Evolutionary conservation across 1,284 basidiomycete species (phyloP).

Genomic region (Acaromyces ingoldii): DNA sequence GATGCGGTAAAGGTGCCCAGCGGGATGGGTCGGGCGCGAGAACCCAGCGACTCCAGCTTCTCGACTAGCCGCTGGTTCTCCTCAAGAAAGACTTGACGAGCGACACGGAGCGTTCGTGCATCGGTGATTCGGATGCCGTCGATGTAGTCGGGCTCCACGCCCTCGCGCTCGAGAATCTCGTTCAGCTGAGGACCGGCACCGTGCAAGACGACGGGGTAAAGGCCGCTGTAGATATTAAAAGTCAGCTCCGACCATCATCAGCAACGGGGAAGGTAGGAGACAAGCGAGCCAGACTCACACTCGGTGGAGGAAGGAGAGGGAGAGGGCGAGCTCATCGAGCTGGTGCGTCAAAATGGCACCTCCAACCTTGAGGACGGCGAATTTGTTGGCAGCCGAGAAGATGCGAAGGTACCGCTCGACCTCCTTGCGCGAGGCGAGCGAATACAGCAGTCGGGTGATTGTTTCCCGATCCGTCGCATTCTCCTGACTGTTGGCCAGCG

Average conservation of each 20-base stretch:
- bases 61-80: conserved; percentile 50
- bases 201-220: conserved; percentile 50
- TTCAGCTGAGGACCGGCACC: conserved; percentile 51
- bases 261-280: no score
- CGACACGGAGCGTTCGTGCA: conserved; percentile 48
- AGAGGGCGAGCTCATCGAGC: conserved; percentile 50
- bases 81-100: conserved; percentile 49
- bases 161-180: conserved; percentile 50
- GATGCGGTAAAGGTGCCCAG: conserved; percentile 48
- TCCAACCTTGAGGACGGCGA: conserved; percentile 51
- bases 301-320: conserved; percentile 50
- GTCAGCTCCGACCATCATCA: no score
- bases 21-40: conserved; percentile 49
- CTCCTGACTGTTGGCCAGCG: no score
- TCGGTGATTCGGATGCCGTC: conserved; percentile 52
- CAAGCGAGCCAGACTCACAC: conserved; percentile 17
- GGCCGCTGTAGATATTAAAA: conserved; percentile 19
- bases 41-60: conserved; percentile 50
- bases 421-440: conserved; percentile 50
- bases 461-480: no score
- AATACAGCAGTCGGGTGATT: conserved; percentile 50
- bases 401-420: conserved; percentile 52
- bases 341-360: conserved; percentile 50
- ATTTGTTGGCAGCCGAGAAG: conserved; percentile 49
- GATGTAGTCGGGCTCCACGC: conserved; percentile 50